Conservation (phyloP, 2,329 filamentous ascomycete species). For the Fusarium papillatum region DNA sequence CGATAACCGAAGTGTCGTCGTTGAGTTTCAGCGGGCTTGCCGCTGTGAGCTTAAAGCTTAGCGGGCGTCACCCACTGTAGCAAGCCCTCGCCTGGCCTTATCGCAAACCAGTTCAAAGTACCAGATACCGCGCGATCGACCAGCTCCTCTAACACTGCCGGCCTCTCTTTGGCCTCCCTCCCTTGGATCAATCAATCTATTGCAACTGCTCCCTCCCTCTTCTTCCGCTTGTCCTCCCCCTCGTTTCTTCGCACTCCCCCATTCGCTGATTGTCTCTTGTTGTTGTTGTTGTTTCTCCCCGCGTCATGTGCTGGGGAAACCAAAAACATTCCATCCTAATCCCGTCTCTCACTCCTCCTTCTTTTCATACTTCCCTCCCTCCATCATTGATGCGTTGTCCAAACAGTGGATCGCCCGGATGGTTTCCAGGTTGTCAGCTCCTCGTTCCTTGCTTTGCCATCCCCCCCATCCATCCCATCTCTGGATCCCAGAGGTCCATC, state of each 20-base stretch:
- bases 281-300: constrained; percentile 14
- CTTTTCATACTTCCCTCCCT: background rate
- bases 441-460: constrained; percentile 37
- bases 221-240: constrained; percentile 12
- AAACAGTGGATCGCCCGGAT: constrained; percentile 30
- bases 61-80: constrained; percentile 2
- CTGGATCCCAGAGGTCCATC: constrained; percentile 25
- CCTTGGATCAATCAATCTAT: constrained; percentile 24
- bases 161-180: constrained; percentile 4
- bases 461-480: constrained; percentile 24
- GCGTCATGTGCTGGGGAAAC: background rate
- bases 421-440: constrained; percentile 33
- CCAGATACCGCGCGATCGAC: background rate
- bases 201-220: constrained; percentile 34
- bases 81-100: background rate
- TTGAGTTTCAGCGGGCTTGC: constrained; percentile 10
- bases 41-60: background rate
- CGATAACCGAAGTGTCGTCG: background rate
- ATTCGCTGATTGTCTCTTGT: background rate
- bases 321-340: background rate
- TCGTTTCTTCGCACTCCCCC: constrained; percentile 19
- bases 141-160: background rate
- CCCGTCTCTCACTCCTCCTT: background rate
- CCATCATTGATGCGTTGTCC: constrained; percentile 33
- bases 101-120: background rate